These are phyloP conservation scores for Bassia scoparia DNA, from an alignment of 148 eudicot genomes.

Conservation along the genomic window DNA sequence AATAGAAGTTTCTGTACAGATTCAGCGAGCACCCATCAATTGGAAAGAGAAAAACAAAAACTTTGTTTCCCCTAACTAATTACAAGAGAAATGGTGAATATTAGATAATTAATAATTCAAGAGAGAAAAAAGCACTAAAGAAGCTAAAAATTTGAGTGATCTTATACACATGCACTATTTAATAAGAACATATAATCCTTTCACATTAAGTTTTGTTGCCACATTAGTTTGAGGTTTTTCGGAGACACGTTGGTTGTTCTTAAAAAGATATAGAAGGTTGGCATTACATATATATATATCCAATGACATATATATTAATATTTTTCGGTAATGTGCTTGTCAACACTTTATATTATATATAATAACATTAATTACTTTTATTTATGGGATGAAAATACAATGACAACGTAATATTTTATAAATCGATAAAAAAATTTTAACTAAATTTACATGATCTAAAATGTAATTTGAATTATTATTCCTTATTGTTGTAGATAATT, in stretches of 20 bases:
- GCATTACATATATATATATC: background rate
- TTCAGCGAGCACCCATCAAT: slow-evolving; percentile 56
- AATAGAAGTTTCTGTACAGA: slow-evolving; percentile 56
- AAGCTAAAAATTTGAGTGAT: no score
- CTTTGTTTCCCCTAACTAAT: slow-evolving; percentile 1
- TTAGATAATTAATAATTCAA: background rate
- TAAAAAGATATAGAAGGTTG: background rate
- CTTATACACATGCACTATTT: no score
- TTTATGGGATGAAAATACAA: no score
- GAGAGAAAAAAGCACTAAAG: background rate
- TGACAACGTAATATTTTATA: no score
- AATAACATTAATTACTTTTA: no score
- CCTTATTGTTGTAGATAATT: no score
- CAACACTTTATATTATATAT: no score
- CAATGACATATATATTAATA: no score
- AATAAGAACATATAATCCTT: background rate
- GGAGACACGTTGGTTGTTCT: background rate
- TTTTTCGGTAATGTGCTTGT: no score
- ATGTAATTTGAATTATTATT: no score
- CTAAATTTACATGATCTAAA: no score
- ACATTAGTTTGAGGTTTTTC: background rate
- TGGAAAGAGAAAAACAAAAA: slow-evolving; percentile 5
- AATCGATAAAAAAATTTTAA: no score
- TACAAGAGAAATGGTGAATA: background rate
- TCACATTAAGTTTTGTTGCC: background rate